Evolutionary conservation across 73 alveolate genomes (phyloP).

Genomic region (Durusdinium trenchii): DNA sequence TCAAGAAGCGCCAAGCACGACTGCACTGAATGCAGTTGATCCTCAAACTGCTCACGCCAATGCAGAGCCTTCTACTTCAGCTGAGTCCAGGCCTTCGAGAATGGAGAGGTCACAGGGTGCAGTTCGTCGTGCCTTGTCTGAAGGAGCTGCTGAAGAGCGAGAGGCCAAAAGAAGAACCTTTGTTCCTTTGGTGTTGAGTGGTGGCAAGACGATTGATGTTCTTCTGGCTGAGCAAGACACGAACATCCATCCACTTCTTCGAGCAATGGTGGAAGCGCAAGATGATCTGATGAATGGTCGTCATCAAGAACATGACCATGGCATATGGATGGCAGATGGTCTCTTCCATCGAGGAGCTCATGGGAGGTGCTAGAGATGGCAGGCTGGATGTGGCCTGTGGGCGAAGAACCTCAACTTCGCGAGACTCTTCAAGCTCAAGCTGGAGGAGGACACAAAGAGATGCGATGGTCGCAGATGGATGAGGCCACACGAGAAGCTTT

Average conservation of each 20-base stretch:
- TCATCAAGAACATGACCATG: neutral
- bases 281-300: neutral
- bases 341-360: neutral
- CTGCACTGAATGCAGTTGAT: too few species aligned
- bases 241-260: neutral
- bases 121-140: neutral
- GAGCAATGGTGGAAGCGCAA: neutral
- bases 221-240: neutral
- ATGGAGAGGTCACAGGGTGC: neutral
- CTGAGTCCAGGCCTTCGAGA: neutral
- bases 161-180: neutral
- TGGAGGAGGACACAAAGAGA: neutral
- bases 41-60: too few species aligned
- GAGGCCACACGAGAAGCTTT: neutral
- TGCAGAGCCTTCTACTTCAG: neutral
- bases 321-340: constrained; percentile 41
- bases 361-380: neutral
- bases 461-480: neutral
- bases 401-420: too few species aligned
- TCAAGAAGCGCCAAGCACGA: too few species aligned
- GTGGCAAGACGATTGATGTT: too few species aligned
- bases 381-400: too few species aligned
- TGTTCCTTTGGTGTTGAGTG: neutral
- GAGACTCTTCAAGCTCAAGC: too few species aligned
- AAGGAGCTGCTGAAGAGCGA: neutral